Evolutionary conservation across 106 monocot genomes (phyloP), one percentile per base, ranked within the genome.

Genomic region (Cymbidium sinense): DNA sequence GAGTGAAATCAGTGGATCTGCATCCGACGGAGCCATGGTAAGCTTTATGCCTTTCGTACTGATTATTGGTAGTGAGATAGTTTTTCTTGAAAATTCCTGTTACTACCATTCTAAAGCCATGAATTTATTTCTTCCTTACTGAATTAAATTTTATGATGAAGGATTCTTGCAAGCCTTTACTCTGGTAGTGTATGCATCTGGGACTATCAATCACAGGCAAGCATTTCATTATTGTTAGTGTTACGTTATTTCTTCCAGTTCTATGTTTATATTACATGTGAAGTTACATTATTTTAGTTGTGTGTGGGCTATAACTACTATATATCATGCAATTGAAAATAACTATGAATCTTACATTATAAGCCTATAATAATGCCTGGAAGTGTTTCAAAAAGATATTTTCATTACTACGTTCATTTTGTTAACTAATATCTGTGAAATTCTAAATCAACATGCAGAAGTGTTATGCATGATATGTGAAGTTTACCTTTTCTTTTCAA

Each of bases 21-120:
- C 91, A 92, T 74, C 91, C 91, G 7, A 85, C 89, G 0, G 96
- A 96, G 80, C 93, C 96, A 96, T 96, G 96, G 96, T 91, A 91
- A 30, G 69, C 27, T 33, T 30, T 5, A 33, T 33, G 31, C 29
- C 7, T 69, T 69, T 69, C 8, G 69, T 62, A 23, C 54, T 18
- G 54, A 18, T 21, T 54, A 21, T 13, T 3, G 6, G 54, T 21
- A 54, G 21, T 54, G 61, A 69, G 65, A 30, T 10, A 30, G 33
- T 33, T 28, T 9, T 15, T 3, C 33, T 69, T 69, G 33, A 3
- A 23, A 62, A 62, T 11, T 62, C 12, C 19, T 34, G 34, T 8
- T 6, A 71, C 11, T 51, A 35, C 13, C 19, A 74, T 36, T 54
- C 11, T 54, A 64, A 34, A 50, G 43, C 9, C 34, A 47, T 27